phyloP scores from a whole-genome alignment of 306 rosid species.

The Oemleria cerasiformis region DNA sequence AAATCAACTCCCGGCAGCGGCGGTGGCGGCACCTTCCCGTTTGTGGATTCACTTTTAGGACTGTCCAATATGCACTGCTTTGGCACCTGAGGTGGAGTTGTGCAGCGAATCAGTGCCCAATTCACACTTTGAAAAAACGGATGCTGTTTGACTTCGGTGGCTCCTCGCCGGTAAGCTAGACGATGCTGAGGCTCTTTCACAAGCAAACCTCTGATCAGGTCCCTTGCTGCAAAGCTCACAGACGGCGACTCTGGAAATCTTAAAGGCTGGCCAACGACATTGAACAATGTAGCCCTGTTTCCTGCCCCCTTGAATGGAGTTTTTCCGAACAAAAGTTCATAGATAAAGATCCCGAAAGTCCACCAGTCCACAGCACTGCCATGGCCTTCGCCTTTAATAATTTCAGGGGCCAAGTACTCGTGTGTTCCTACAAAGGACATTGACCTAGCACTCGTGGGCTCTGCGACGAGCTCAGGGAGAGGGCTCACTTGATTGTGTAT shows the following conservation, averaged over 20 bases:
- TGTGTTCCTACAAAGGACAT: slow-evolving; percentile 98
- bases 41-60: slow-evolving; percentile 28
- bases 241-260: slow-evolving; percentile 84
- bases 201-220: slow-evolving; percentile 85
- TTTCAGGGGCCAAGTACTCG: slow-evolving; percentile 95
- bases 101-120: slow-evolving; percentile 98
- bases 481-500: slow-evolving; percentile 61
- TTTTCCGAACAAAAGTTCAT: slow-evolving; percentile 88
- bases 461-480: slow-evolving; percentile 89
- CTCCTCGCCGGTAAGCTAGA: slow-evolving; percentile 91
- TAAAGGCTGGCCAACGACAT: slow-evolving; percentile 91
- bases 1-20: slow-evolving; percentile 55
- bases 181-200: slow-evolving; percentile 98
- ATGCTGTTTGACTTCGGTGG: slow-evolving; percentile 87
- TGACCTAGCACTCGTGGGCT: slow-evolving; percentile 86
- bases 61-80: slow-evolving; percentile 40
- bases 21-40: slow-evolving; percentile 42
- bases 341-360: slow-evolving; percentile 93
- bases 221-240: slow-evolving; percentile 96
- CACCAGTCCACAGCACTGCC: slow-evolving; percentile 99
- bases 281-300: slow-evolving; percentile 84
- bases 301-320: slow-evolving; percentile 91
- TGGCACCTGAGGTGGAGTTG: slow-evolving; percentile 84
- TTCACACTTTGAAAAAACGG: slow-evolving; percentile 90
- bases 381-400: slow-evolving; percentile 94